Evolutionary conservation across 1,284 basidiomycete genomes (phyloP).

Genomic region (Filobasidium uniguttulatum): DNA sequence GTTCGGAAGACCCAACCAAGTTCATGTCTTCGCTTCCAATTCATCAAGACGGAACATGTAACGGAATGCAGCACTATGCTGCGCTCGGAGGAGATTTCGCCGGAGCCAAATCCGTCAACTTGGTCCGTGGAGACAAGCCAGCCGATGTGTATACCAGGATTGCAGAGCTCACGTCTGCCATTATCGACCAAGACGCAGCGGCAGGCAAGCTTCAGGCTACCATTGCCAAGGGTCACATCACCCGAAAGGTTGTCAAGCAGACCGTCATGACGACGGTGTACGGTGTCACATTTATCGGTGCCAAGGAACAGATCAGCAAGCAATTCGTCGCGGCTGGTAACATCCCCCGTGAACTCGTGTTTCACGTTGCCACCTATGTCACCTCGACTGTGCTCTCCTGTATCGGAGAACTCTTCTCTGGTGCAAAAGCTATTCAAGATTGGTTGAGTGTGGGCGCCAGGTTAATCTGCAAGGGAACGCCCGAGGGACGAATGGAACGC

Average conservation of each 20-base stretch:
- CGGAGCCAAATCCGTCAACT: slow-evolving; percentile 87
- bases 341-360: slow-evolving; percentile 58
- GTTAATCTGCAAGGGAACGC: slow-evolving; percentile 77
- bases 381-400: slow-evolving; percentile 63
- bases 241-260: slow-evolving; percentile 95
- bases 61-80: slow-evolving; percentile 97
- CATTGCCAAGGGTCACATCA: slow-evolving; percentile 63
- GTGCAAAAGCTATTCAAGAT: slow-evolving; percentile 78
- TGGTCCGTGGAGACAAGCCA: slow-evolving; percentile 70
- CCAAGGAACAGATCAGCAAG: slow-evolving; percentile 84
- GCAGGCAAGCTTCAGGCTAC: slow-evolving; percentile 47
- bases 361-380: slow-evolving; percentile 66
- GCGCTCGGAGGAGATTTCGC: slow-evolving; percentile 84
- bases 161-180: slow-evolving; percentile 48
- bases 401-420: slow-evolving; percentile 85
- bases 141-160: slow-evolving; percentile 95
- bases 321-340: slow-evolving; percentile 70
- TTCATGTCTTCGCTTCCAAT: slow-evolving; percentile 72
- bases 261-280: slow-evolving; percentile 99
- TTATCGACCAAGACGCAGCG: slow-evolving; percentile 39
- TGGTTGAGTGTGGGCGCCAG: slow-evolving; percentile 78
- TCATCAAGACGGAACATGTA: slow-evolving; percentile 98
- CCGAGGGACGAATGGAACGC: slow-evolving; percentile 53
- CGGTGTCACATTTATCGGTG: slow-evolving; percentile 90
- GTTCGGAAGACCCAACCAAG: slow-evolving; percentile 55